These are phyloP conservation scores for Calonectria montana DNA, from an alignment of 2,329 filamentous ascomycete species.

Conservation along the genomic window DNA sequence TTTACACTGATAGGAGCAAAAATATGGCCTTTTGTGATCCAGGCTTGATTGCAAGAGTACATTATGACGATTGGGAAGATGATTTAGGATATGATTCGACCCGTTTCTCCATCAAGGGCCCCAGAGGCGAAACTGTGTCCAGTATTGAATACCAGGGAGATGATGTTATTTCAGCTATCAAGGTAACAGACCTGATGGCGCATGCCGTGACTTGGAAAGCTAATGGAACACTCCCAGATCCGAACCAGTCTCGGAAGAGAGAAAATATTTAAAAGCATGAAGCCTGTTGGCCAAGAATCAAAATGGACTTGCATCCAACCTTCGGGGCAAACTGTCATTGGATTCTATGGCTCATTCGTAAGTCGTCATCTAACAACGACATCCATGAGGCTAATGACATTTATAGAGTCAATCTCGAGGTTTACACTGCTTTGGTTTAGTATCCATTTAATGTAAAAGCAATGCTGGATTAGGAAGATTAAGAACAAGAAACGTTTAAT, in stretches of 20 bases:
- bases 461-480: no score
- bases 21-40: neutral
- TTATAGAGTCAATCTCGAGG: neutral
- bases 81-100: neutral
- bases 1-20: neutral
- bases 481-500: no score
- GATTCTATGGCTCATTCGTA: neutral
- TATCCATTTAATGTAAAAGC: neutral
- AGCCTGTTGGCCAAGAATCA: neutral
- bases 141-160: neutral
- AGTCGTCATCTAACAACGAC: neutral
- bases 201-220: fast-evolving
- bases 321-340: neutral
- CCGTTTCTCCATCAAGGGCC: neutral
- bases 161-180: neutral
- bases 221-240: neutral
- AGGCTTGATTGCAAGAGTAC: neutral
- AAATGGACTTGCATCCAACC: neutral
- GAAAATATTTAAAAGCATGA: neutral
- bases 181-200: neutral
- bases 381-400: neutral
- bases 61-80: neutral
- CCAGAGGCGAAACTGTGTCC: neutral
- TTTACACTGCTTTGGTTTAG: neutral
- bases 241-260: neutral